Evolutionary conservation across 352 stramenopile species (phyloP).

Genomic region (Globisporangium splendens): DNA sequence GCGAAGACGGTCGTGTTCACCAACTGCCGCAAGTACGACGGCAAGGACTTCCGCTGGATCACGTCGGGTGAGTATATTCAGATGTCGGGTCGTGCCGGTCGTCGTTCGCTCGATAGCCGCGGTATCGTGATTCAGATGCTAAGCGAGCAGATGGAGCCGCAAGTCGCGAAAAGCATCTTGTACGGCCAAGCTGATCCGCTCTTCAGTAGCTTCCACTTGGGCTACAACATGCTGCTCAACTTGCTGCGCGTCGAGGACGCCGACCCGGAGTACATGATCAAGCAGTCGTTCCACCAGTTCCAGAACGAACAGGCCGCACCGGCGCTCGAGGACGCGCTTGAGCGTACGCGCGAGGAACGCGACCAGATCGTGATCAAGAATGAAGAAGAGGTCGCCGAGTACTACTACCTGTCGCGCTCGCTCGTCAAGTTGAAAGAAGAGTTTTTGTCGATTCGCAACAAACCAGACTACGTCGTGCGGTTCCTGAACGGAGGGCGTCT

Average conservation of each 20-base stretch:
- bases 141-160: constrained; percentile 98
- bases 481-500: constrained; percentile 94
- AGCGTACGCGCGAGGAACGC: constrained; percentile 77
- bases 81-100: constrained; percentile 96
- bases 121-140: constrained; percentile 99
- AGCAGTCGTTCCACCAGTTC: constrained; percentile 97
- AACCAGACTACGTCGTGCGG: constrained; percentile 89
- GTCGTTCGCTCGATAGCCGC: constrained; percentile 96
- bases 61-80: constrained; percentile 94
- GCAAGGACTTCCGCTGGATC: constrained; percentile 95
- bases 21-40: constrained; percentile 95
- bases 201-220: constrained; percentile 94
- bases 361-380: constrained; percentile 89
- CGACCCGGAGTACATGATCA: constrained; percentile 97
- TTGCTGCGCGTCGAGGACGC: constrained; percentile 97
- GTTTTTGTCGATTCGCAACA: constrained; percentile 90
- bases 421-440: constrained; percentile 91
- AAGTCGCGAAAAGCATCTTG: constrained; percentile 93
- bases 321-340: constrained; percentile 71
- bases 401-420: constrained; percentile 89
- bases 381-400: constrained; percentile 85
- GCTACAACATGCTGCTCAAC: constrained; percentile 99
- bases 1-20: constrained; percentile 99
- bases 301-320: constrained; percentile 84
- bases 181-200: constrained; percentile 76